These are phyloP conservation scores for Kingdonia uniflora DNA, from an alignment of 164 flowering plant species.

Conservation along the genomic window DNA sequence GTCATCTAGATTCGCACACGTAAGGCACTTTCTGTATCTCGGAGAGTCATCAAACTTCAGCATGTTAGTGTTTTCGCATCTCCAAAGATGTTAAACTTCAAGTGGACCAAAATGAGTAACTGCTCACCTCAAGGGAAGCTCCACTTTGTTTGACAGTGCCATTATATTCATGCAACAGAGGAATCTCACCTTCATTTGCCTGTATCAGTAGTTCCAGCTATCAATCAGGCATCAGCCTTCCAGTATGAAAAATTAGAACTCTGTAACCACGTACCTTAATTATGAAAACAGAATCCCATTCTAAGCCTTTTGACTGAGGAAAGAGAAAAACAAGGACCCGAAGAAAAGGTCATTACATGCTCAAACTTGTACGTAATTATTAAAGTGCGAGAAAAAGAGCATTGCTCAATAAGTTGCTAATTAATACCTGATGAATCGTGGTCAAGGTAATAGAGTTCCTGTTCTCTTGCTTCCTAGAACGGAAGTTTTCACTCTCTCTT, in stretches of 20 bases:
- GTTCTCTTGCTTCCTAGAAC: slow-evolving; percentile 64
- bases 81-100: no score
- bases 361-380: not conserved
- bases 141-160: slow-evolving; percentile 40
- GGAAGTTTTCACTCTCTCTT: slow-evolving; percentile 72
- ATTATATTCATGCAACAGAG: slow-evolving; percentile 67
- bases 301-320: slow-evolving; percentile 93
- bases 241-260: not conserved
- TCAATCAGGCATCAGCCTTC: not conserved
- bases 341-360: not conserved
- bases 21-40: no score
- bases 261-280: slow-evolving; percentile 56
- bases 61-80: no score
- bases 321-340: not conserved
- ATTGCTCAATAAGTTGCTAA: not conserved
- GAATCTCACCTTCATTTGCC: slow-evolving; percentile 93
- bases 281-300: slow-evolving; percentile 93
- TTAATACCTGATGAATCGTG: slow-evolving; percentile 88
- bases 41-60: no score
- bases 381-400: not conserved
- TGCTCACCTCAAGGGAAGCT: slow-evolving; percentile 54
- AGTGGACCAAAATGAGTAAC: not conserved
- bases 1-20: no score
- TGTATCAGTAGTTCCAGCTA: slow-evolving; percentile 10
- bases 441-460: slow-evolving; percentile 75